phyloP scores from a whole-genome alignment of 371 early-diverging fungal genomes.

The Capillidium rhysosporum region DNA sequence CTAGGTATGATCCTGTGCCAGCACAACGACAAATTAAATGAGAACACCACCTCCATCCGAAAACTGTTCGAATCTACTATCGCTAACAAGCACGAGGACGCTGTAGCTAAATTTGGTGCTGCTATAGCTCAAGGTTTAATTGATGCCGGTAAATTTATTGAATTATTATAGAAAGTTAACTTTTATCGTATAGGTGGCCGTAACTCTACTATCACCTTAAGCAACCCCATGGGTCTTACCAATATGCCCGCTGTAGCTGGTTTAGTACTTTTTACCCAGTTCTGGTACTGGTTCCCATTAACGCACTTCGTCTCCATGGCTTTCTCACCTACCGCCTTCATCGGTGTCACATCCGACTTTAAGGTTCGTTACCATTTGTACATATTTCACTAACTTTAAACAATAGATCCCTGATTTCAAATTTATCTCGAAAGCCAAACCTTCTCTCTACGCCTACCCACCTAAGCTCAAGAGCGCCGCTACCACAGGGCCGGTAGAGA shows the following conservation, averaged over 20 bases:
- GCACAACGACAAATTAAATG: conserved; percentile 66
- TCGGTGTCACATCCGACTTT: conserved; percentile 79
- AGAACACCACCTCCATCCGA: conserved; percentile 42
- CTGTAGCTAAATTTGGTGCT: conserved; percentile 94
- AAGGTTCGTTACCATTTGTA: conserved; percentile 16
- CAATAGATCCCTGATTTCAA: conserved; percentile 70
- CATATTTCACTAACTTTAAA: neutral
- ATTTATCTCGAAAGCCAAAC: conserved; percentile 61
- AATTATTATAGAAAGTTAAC: neutral
- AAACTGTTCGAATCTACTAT: conserved; percentile 79
- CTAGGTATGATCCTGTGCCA: conserved; percentile 94
- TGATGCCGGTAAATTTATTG: conserved; percentile 54
- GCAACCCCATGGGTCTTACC: conserved; percentile 66
- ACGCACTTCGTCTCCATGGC: conserved; percentile 85
- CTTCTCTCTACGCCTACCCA: conserved; percentile 85
- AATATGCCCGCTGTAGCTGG: conserved; percentile 92
- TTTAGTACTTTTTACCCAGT: conserved; percentile 92
- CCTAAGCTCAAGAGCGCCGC: conserved; percentile 51
- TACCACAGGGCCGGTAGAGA: conserved; percentile 34
- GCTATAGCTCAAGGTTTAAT: conserved; percentile 93
- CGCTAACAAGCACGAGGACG: conserved; percentile 80
- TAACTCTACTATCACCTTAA: conserved; percentile 86
- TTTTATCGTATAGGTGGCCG: conserved; percentile 55
- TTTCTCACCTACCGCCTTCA: conserved; percentile 86
- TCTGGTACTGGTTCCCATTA: conserved; percentile 99